Percentiles rank a stretch among this genome's conserved stretches.
Conservation (phyloP, 179 eudicot species). For the Vitellaria paradoxa region DNA sequence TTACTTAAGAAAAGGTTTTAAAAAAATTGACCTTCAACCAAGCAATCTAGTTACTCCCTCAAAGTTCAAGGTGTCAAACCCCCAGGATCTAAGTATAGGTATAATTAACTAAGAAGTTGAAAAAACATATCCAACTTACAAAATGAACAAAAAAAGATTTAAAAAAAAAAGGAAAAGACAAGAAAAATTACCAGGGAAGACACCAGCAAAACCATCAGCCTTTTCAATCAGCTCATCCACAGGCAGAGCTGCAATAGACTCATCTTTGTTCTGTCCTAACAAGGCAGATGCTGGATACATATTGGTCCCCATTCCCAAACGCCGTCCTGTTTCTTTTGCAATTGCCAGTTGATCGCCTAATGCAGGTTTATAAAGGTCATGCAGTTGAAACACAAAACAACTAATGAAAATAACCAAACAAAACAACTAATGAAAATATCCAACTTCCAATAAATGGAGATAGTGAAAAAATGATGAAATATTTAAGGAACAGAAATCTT, state of each 20-base stretch:
- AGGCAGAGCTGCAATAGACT: constrained; percentile 45
- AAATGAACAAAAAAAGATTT: no score
- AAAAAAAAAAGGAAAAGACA: neutral
- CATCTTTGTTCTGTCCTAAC: constrained; percentile 64
- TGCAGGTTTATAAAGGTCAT: neutral
- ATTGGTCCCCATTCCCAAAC: constrained; percentile 86
- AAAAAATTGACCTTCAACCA: no score
- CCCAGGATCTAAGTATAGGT: no score
- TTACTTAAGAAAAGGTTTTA: no score
- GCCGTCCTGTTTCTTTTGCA: constrained; percentile 75
- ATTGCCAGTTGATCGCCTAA: constrained; percentile 71
- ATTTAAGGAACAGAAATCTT: no score
- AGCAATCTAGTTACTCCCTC: no score
- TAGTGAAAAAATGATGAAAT: no score
- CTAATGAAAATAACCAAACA: no score
- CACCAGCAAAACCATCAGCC: constrained; percentile 91
- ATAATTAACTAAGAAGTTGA: neutral
- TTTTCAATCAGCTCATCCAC: constrained; percentile 83
- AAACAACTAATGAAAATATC: no score
- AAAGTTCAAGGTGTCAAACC: no score
- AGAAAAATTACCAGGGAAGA: constrained; percentile 61
- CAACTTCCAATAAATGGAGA: no score
- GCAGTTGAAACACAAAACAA: constrained; percentile 7
- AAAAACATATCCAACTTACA: no score
- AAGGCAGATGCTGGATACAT: constrained; percentile 86